A percentile compares a stretch with the other conserved stretches of the same genome.
Conservation (phyloP, 2,329 filamentous ascomycete species). For the Drechslerella dactyloides region DNA sequence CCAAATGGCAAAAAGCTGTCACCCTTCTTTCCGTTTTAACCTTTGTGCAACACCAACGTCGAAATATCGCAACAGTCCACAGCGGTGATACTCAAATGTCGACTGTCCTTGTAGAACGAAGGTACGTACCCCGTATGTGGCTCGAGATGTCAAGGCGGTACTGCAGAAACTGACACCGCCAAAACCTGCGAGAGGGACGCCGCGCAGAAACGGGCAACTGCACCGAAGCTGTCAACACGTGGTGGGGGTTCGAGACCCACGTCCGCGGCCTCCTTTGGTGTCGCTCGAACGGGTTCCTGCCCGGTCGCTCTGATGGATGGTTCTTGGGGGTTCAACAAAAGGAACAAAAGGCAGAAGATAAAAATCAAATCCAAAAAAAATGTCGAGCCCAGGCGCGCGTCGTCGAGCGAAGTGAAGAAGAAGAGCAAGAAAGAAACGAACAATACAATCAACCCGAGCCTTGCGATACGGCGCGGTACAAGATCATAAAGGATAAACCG, state of each 20-base stretch:
- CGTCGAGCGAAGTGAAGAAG: constrained; percentile 10
- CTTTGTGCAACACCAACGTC: constrained; percentile 25
- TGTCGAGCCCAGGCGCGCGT: constrained; percentile 13
- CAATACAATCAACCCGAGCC: constrained; percentile 20
- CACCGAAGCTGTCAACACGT: constrained; percentile 13
- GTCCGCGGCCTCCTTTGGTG: constrained; percentile 34
- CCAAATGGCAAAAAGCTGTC: not conserved
- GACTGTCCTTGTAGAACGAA: not conserved
- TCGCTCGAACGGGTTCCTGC: constrained; percentile 40
- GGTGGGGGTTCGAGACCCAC: constrained; percentile 31
- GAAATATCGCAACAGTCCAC: not conserved
- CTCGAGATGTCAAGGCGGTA: not conserved
- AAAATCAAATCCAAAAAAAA: constrained; percentile 24
- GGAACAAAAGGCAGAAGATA: constrained; percentile 8
- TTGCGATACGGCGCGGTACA: constrained; percentile 17
- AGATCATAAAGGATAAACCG: constrained; percentile 44
- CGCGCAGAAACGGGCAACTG: constrained; percentile 37
- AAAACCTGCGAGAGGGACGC: not conserved
- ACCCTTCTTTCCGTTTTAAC: not conserved
- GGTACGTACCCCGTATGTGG: not conserved
- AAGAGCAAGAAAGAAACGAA: constrained; percentile 16
- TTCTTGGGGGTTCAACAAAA: constrained; percentile 12
- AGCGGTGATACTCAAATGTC: not conserved
- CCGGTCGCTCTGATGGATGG: constrained; percentile 24
- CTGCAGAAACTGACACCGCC: constrained; percentile 1